These are phyloP conservation scores for Podila horticola DNA, from an alignment of 192 early-diverging fungal species.

Conservation along the genomic window DNA sequence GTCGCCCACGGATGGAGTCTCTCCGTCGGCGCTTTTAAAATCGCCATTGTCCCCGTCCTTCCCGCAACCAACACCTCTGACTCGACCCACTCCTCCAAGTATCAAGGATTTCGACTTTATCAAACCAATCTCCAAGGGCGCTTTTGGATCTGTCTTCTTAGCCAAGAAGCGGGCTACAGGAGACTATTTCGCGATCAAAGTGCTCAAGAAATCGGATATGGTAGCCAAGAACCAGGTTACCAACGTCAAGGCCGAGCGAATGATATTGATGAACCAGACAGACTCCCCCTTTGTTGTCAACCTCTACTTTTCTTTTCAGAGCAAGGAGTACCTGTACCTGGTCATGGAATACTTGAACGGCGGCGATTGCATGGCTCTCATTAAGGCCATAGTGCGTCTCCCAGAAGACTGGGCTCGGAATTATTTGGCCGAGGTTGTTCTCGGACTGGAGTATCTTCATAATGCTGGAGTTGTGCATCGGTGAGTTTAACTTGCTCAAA, in stretches of 20 bases:
- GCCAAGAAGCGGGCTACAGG: conserved; percentile 88
- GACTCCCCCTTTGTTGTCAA: conserved; percentile 88
- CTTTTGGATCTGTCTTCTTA: conserved; percentile 88
- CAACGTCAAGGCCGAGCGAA: conserved; percentile 89
- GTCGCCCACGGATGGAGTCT: conserved; percentile 34
- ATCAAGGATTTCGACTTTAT: conserved; percentile 93
- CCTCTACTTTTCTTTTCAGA: conserved; percentile 87
- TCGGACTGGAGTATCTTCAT: conserved; percentile 86
- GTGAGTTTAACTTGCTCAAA: conserved; percentile 49
- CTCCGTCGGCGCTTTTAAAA: conserved; percentile 38
- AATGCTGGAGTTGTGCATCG: conserved; percentile 82
- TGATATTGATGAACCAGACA: conserved; percentile 86
- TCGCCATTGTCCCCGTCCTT: conserved; percentile 49
- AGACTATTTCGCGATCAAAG: conserved; percentile 90
- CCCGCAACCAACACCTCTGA: conserved; percentile 52
- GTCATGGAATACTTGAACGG: conserved; percentile 93
- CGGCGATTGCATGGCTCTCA: conserved; percentile 87
- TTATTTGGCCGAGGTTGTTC: conserved; percentile 85
- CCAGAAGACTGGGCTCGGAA: conserved; percentile 88
- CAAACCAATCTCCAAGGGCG: conserved; percentile 92
- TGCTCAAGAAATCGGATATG: conserved; percentile 89
- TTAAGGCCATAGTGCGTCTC: conserved; percentile 76
- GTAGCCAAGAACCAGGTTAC: conserved; percentile 92
- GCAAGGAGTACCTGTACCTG: conserved; percentile 83
- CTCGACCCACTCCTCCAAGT: conserved; percentile 68